Conservation (phyloP, 192 early-diverging fungal genomes). For the Cetraspora pellucida region DNA sequence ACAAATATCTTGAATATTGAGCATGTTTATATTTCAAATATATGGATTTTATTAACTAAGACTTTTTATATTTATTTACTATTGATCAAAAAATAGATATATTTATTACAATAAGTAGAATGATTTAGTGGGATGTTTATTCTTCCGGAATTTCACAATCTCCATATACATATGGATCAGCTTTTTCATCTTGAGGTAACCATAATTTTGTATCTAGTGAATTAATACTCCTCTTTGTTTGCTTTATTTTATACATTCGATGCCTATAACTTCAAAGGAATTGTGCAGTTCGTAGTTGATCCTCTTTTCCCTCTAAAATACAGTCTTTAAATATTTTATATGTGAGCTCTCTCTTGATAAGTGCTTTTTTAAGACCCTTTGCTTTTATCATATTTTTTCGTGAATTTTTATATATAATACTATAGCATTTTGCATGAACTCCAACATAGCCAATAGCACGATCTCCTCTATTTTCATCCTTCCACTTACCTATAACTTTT, state of each 20-base stretch:
- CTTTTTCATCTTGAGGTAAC: constrained; percentile 8
- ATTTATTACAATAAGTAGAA: too few relatives aligned
- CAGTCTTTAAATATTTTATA: constrained; percentile 33
- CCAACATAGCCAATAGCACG: constrained; percentile 24
- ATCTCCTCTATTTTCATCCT: constrained; percentile 31
- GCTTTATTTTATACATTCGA: constrained; percentile 29
- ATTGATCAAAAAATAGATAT: too few relatives aligned
- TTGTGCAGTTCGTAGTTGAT: constrained; percentile 23
- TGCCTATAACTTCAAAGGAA: constrained; percentile 30
- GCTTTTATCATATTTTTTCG: too few relatives aligned
- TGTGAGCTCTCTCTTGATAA: constrained; percentile 26
- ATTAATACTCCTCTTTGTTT: constrained; percentile 32
- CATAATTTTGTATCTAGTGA: constrained; percentile 30
- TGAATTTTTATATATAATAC: too few relatives aligned
- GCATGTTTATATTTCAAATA: too few relatives aligned
- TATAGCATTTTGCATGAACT: constrained; percentile 30
- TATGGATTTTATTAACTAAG: too few relatives aligned
- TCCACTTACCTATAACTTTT: constrained; percentile 32
- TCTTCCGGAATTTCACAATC: constrained; percentile 33
- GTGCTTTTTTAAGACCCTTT: constrained; percentile 25
- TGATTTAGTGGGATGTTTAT: too few relatives aligned
- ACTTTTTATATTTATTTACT: too few relatives aligned
- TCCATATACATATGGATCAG: constrained; percentile 27
- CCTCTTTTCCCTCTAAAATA: constrained; percentile 31
- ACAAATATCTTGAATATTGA: too few relatives aligned